A percentile compares a stretch with the other conserved stretches of the same genome.
Conservation (phyloP, 2,329 filamentous ascomycete species). For the Cladosporium oxysporum region DNA sequence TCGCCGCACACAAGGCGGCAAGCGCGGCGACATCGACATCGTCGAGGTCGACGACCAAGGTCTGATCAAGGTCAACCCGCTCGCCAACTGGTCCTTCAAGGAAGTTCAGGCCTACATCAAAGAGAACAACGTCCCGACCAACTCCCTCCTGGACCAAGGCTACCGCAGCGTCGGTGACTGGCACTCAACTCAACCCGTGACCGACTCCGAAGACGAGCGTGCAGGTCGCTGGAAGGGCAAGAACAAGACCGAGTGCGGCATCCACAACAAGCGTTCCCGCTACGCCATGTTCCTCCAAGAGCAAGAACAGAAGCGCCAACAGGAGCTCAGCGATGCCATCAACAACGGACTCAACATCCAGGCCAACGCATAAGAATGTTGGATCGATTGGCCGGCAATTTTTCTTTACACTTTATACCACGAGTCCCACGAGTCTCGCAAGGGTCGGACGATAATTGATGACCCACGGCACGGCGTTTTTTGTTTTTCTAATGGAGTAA, state of each 20-base stretch:
- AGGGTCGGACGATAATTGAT: constrained; percentile 17
- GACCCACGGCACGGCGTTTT: constrained; percentile 11
- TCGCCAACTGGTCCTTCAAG: constrained; percentile 90
- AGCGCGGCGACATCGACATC: constrained; percentile 85
- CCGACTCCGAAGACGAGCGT: constrained; percentile 90
- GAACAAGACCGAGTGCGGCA: constrained; percentile 94
- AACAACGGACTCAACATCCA: constrained; percentile 38
- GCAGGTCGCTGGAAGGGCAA: constrained; percentile 96
- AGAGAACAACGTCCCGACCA: constrained; percentile 88
- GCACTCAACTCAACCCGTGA: constrained; percentile 91
- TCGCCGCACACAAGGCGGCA: constrained; percentile 86
- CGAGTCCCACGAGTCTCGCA: constrained; percentile 17
- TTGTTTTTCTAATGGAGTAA: constrained; percentile 23
- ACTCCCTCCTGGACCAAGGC: constrained; percentile 83
- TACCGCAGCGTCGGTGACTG: constrained; percentile 99
- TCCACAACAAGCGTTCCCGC: constrained; percentile 94
- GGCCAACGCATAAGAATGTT: constrained; percentile 25
- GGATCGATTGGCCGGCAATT: constrained; percentile 1
- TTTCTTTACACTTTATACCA: constrained; percentile 3
- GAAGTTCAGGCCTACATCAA: constrained; percentile 88
- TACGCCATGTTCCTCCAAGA: constrained; percentile 83
- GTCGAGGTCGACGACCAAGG: constrained; percentile 90
- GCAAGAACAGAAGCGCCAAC: constrained; percentile 68
- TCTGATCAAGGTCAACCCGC: constrained; percentile 94
- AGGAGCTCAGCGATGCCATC: constrained; percentile 48